Evolutionary conservation across 2,329 filamentous ascomycete species (phyloP).

Genomic region (Fusarium sambucinum): DNA sequence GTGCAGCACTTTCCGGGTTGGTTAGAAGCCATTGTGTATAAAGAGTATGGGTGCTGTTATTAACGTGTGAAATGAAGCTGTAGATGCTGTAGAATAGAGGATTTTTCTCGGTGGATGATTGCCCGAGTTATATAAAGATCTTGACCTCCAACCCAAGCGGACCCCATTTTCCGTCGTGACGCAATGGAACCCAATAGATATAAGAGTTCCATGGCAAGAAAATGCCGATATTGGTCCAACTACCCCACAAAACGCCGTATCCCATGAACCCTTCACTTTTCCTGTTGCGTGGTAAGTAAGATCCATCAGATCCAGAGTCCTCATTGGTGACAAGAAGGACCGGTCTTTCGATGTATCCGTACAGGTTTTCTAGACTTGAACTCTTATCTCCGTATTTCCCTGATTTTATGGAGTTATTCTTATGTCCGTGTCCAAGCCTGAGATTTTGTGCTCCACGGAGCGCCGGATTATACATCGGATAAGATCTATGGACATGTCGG

Average conservation of each 20-base stretch:
- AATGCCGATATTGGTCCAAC: background rate
- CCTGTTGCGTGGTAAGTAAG: constrained; percentile 29
- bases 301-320: background rate
- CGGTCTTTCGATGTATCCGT: background rate
- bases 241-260: constrained; percentile 18
- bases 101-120: constrained; percentile 3
- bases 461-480: constrained; percentile 9
- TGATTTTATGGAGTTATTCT: background rate
- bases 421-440: background rate
- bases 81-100: background rate
- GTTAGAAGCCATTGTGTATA: constrained; percentile 63
- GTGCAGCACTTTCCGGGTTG: constrained; percentile 66
- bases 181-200: constrained; percentile 28
- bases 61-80: background rate
- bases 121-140: constrained; percentile 26
- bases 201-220: background rate
- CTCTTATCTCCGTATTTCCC: constrained; percentile 5
- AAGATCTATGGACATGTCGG: background rate
- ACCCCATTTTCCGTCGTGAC: constrained; percentile 27
- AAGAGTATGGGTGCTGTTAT: background rate
- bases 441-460: constrained; percentile 15
- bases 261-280: constrained; percentile 12
- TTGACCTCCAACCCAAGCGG: constrained; percentile 17
- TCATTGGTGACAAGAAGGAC: constrained; percentile 6
- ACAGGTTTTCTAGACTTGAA: background rate